These are phyloP conservation scores for Calonectria multiphialidica DNA, from an alignment of 2,329 filamentous ascomycete genomes.

Conservation along the genomic window DNA sequence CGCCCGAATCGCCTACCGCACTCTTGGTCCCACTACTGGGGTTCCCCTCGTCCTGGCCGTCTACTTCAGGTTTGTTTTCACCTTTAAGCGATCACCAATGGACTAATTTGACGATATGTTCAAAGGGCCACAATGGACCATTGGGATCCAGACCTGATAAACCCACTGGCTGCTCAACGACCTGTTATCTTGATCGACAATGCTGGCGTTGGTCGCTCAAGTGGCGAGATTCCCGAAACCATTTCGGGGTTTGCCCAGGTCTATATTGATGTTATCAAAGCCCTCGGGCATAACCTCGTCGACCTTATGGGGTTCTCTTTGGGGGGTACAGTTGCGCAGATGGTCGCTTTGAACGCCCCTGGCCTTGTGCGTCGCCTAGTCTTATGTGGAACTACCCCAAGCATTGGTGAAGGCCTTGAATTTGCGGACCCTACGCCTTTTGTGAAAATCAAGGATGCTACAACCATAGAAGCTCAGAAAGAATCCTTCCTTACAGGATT, in stretches of 20 bases:
- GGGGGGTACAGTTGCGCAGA: slow-evolving; percentile 60
- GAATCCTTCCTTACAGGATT: slow-evolving; percentile 49
- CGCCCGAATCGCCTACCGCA: background rate
- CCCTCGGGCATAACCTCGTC: slow-evolving; percentile 52
- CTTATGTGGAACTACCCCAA: slow-evolving; percentile 57
- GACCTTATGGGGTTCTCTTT: slow-evolving; percentile 64
- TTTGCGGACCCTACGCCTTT: slow-evolving; percentile 46
- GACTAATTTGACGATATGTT: background rate
- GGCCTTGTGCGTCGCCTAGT: slow-evolving; percentile 54
- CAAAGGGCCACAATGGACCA: slow-evolving; percentile 52
- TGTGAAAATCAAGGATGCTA: slow-evolving; percentile 45
- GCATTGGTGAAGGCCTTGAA: slow-evolving; percentile 49
- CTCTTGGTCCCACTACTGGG: background rate
- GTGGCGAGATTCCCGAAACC: slow-evolving; percentile 53
- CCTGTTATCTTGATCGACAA: slow-evolving; percentile 61
- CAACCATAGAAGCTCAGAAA: slow-evolving; percentile 46
- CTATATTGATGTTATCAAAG: slow-evolving; percentile 49
- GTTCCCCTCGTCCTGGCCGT: background rate
- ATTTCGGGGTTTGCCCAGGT: slow-evolving; percentile 46
- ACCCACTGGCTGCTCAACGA: slow-evolving; percentile 54
- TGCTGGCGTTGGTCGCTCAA: slow-evolving; percentile 58
- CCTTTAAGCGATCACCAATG: too few species aligned
- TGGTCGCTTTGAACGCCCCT: slow-evolving; percentile 56
- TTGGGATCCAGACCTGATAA: slow-evolving; percentile 59
- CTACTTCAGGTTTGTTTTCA: background rate